Evolutionary conservation across 768 basidiomycete genomes (phyloP).

Genomic region (Mycena haematopus): DNA sequence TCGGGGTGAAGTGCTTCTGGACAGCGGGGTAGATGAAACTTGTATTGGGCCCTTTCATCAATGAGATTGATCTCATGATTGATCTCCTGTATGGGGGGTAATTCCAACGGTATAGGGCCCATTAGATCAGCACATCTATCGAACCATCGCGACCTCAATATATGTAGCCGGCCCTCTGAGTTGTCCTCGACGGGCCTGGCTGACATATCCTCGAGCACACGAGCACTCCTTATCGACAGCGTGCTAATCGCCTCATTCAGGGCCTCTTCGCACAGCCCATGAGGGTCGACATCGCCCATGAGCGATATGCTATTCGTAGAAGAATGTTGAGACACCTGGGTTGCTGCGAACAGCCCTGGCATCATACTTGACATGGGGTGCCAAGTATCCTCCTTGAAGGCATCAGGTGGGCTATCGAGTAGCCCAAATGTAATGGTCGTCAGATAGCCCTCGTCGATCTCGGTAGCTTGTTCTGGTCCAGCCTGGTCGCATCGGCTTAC

Average conservation of each 20-base stretch:
- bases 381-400: neutral
- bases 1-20: neutral
- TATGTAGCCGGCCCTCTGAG: neutral
- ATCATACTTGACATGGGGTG: neutral
- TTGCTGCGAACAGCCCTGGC: neutral
- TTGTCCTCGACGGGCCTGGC: too few species aligned
- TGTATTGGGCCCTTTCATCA: neutral
- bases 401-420: neutral
- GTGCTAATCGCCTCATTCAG: neutral
- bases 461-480: too few species aligned
- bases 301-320: neutral
- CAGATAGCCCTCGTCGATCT: too few species aligned
- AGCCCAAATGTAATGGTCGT: neutral
- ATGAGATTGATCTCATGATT: constrained; percentile 1
- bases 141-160: neutral
- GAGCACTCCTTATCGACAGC: neutral
- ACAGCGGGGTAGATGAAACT: neutral
- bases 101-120: neutral
- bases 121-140: neutral
- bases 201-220: too few species aligned
- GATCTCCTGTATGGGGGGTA: neutral
- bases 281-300: neutral
- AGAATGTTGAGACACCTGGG: neutral
- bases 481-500: too few species aligned
- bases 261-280: neutral